Evolutionary conservation across 129 eudicot species (phyloP).

Genomic region (Flaveria brownii): DNA sequence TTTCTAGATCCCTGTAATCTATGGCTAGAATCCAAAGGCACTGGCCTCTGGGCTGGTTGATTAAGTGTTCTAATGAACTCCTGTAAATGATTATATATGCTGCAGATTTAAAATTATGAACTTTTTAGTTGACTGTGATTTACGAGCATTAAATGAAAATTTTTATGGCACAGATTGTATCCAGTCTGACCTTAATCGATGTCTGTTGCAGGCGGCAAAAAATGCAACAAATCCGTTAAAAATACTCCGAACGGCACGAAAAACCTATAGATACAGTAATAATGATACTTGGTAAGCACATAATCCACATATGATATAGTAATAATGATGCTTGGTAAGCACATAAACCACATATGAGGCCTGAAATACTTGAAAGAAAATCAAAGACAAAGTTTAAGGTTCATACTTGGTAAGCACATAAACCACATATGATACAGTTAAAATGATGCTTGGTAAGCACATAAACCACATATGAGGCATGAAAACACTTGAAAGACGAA

Average conservation of each 20-base stretch:
- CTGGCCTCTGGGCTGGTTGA: slow-evolving; percentile 40
- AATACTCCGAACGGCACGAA: slow-evolving; percentile 85
- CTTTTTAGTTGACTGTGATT: background rate
- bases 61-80: slow-evolving; percentile 53
- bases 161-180: background rate
- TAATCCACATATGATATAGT: background rate
- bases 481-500: background rate
- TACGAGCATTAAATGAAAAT: background rate
- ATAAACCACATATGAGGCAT: background rate
- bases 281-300: slow-evolving; percentile 13
- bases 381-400: background rate
- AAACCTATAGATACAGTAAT: slow-evolving; percentile 43
- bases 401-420: slow-evolving; percentile 7
- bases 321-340: slow-evolving; percentile 2
- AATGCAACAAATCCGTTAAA: slow-evolving; percentile 88
- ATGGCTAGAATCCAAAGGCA: slow-evolving; percentile 13
- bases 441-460: slow-evolving; percentile 12
- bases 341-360: slow-evolving; percentile 7
- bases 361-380: background rate
- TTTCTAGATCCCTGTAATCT: slow-evolving; percentile 33
- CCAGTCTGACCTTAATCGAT: slow-evolving; percentile 71
- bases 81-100: slow-evolving; percentile 72
- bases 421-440: background rate
- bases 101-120: slow-evolving; percentile 34
- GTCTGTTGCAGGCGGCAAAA: slow-evolving; percentile 87